Evolutionary conservation across 371 early-diverging fungal genomes (phyloP).

Genomic region (Mucor velutinosus): DNA sequence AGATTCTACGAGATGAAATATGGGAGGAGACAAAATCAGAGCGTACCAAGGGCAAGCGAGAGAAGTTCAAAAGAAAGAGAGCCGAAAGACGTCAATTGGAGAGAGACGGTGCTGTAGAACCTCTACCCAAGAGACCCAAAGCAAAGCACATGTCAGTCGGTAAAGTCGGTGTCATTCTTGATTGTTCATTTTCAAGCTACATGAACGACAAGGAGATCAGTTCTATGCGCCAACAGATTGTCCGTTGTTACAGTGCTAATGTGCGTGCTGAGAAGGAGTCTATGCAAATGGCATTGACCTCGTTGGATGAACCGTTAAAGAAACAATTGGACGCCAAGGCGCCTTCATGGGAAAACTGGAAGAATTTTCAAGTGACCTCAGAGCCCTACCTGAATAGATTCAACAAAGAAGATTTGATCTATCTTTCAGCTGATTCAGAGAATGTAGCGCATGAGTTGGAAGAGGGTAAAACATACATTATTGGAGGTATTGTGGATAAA

Average conservation of each 20-base stretch:
- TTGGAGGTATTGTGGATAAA: conserved; percentile 96
- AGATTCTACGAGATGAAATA: conserved; percentile 38
- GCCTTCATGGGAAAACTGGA: conserved; percentile 46
- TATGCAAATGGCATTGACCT: conserved; percentile 54
- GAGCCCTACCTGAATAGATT: conserved; percentile 49
- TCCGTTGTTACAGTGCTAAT: conserved; percentile 73
- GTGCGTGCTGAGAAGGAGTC: conserved; percentile 45
- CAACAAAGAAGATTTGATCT: conserved; percentile 69
- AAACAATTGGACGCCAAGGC: conserved; percentile 47
- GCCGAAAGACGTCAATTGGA: conserved; percentile 32
- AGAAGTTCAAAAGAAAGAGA: conserved; percentile 36
- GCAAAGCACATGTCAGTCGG: conserved; percentile 34
- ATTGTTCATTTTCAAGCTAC: conserved; percentile 75
- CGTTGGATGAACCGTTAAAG: conserved; percentile 40
- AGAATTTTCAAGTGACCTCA: conserved; percentile 35
- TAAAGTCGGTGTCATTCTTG: conserved; percentile 60
- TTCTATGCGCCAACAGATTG: conserved; percentile 69
- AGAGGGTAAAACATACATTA: conserved; percentile 74
- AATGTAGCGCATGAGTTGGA: conserved; percentile 72
- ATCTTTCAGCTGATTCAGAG: conserved; percentile 89
- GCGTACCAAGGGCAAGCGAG: conserved; percentile 33
- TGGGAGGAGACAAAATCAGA: conserved; percentile 36
- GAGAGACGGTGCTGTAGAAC: conserved; percentile 37
- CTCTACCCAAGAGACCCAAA: conserved; percentile 33
- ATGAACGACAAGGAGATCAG: conserved; percentile 78